These are phyloP conservation scores for Podila epigama DNA, from an alignment of 192 early-diverging fungal species.

Conservation along the genomic window DNA sequence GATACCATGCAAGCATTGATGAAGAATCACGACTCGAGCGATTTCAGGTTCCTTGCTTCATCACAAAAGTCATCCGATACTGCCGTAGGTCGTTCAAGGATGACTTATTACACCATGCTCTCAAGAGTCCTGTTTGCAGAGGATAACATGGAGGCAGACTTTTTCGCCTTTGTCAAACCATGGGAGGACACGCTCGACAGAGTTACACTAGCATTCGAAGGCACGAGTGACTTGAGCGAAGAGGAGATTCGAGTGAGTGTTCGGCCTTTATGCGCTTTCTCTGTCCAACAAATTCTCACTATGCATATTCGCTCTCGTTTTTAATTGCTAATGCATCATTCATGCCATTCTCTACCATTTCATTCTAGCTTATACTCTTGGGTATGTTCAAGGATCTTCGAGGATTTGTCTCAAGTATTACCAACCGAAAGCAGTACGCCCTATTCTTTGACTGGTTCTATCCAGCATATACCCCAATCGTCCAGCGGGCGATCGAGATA, in stretches of 20 bases:
- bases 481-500: slow-evolving; percentile 73
- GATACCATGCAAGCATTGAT: slow-evolving; percentile 74
- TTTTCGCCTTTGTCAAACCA: slow-evolving; percentile 77
- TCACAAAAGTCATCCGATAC: slow-evolving; percentile 64
- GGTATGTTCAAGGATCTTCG: slow-evolving; percentile 79
- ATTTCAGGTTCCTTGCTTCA: slow-evolving; percentile 74
- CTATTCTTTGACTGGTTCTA: slow-evolving; percentile 91
- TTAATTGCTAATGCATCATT: neutral
- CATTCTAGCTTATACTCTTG: slow-evolving; percentile 52
- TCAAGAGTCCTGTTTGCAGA: slow-evolving; percentile 79
- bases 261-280: too few species aligned
- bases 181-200: slow-evolving; percentile 65
- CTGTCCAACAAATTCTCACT: neutral
- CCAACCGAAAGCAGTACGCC: slow-evolving; percentile 62
- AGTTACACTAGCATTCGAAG: slow-evolving; percentile 62
- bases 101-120: slow-evolving; percentile 81
- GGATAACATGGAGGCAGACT: slow-evolving; percentile 64
- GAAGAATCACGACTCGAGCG: slow-evolving; percentile 73
- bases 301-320: neutral
- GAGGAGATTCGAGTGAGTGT: slow-evolving; percentile 47
- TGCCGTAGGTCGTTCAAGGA: slow-evolving; percentile 49
- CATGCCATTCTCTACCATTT: neutral
- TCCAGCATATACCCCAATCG: slow-evolving; percentile 68
- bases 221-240: slow-evolving; percentile 59
- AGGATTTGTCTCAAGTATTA: slow-evolving; percentile 76